phyloP scores from a whole-genome alignment of 2,329 filamentous ascomycete genomes.

The Ophiobolus disseminans region DNA sequence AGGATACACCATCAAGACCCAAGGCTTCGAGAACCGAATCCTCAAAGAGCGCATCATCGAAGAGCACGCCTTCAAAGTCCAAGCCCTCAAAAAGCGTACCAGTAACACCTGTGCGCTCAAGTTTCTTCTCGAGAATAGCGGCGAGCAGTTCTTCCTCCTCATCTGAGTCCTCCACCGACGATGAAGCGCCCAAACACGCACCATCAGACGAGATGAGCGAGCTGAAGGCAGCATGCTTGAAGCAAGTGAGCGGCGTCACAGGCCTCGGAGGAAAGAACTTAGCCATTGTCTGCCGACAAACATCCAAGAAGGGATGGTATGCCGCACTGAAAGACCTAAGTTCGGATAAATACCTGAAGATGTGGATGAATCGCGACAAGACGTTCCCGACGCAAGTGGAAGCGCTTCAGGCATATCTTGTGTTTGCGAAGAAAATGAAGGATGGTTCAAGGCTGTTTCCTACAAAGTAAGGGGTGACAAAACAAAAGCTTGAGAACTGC shows the following conservation, averaged over 20 bases:
- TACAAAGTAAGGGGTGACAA: slow-evolving; percentile 14
- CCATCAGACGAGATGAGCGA: slow-evolving; percentile 7
- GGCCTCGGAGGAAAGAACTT: slow-evolving; percentile 32
- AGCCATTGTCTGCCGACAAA: slow-evolving; percentile 28
- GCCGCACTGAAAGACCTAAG: slow-evolving; percentile 32
- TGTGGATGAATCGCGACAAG: slow-evolving; percentile 40
- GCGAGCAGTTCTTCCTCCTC: slow-evolving; percentile 13
- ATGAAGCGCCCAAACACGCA: slow-evolving; percentile 8
- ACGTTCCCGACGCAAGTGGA: slow-evolving; percentile 29
- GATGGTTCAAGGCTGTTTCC: slow-evolving; percentile 31
- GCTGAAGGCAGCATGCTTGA: slow-evolving; percentile 13
- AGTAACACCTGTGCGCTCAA: slow-evolving; percentile 6
- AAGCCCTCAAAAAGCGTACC: slow-evolving; percentile 5
- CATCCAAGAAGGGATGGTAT: slow-evolving; percentile 30
- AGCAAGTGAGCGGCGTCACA: slow-evolving; percentile 27
- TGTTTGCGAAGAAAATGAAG: slow-evolving; percentile 34
- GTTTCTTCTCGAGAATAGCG: slow-evolving; percentile 10
- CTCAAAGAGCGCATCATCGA: slow-evolving; percentile 4
- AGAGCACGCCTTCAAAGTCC: slow-evolving; percentile 5
- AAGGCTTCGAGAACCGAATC: slow-evolving; percentile 5
- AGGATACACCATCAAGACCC: slow-evolving; percentile 8
- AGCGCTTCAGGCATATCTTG: slow-evolving; percentile 33
- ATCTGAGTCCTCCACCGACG: slow-evolving; percentile 8
- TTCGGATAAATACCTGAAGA: slow-evolving; percentile 39
- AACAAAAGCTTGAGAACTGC: not conserved